Base-by-base conservation (phyloP, 2,329 filamentous ascomycete species). In the Parastagonospora avenae region DNA sequence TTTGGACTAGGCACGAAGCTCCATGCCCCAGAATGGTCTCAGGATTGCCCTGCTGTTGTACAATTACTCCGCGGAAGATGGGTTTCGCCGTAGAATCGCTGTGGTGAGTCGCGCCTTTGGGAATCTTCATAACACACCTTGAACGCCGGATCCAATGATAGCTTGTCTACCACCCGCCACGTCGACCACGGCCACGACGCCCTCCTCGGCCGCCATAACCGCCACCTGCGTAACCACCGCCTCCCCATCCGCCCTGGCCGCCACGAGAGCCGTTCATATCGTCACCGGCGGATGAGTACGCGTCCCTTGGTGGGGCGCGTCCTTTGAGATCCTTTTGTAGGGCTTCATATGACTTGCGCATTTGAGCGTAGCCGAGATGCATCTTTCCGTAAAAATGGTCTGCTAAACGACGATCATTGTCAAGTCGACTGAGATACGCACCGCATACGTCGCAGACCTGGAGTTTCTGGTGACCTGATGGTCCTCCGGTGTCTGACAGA, bases 311-410 rank as follows among this genome's bases (percentile, higher is more conserved):
- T 35, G 85, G 83, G 41, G 82, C 80, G 27, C 90, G 80, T 1
- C 88, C 88, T 70, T 91, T 90, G 75, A 96, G 81, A 71, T 97
- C 92, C 75, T 92, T 92, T 44, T 88, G 88, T 56, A 99, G 85
- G n/a, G 84, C 79, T 48, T 96, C 92, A 67, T 85, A 92, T 2
- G 92, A 94, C 81, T 94, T 96, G 64, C 94, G 86, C 94, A 99
- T 99, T 77, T 96, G 91, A 12, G 94, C 94, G 72, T 97, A 99
- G 0, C 94, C 94, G 50, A 99, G 78, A 71, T 99, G 94, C 94
- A 99, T 99, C 81, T 99, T 99, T 16, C 94, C 94, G 75, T 97
- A 97, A 72, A 99, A 99, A 74, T 99, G 94, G 72, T 99, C 94
- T 15, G 94, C 94, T 69, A 99, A 75, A 28, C 94, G 84, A 31